Conservation (phyloP, 352 stramenopile species). For the Pythium aristosporum region DNA sequence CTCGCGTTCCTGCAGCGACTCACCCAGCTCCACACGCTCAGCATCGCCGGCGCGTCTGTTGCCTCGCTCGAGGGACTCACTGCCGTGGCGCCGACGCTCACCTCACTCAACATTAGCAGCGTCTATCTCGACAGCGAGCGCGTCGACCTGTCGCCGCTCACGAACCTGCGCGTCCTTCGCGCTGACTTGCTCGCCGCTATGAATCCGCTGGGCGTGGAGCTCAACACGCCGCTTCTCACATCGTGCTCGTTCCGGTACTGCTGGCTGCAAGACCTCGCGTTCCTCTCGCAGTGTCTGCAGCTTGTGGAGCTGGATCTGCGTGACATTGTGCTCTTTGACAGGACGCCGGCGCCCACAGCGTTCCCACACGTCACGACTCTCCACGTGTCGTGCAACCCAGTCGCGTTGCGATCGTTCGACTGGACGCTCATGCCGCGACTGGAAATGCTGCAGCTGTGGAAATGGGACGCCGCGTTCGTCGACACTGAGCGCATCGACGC, state of each 20-base stretch:
- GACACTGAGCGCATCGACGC: not conserved
- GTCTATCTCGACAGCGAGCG: constrained; percentile 7
- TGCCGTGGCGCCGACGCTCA: not conserved
- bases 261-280: constrained; percentile 9
- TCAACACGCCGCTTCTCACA: constrained; percentile 1
- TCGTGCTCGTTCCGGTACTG: constrained; percentile 13
- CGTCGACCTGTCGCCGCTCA: not conserved
- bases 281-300: not conserved
- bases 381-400: constrained; percentile 9
- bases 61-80: constrained; percentile 2
- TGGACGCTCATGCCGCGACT: not conserved
- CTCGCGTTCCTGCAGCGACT: constrained; percentile 3
- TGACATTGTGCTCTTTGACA: not conserved
- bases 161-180: not conserved
- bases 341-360: not conserved
- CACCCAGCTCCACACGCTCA: constrained; percentile 8
- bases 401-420: constrained; percentile 2
- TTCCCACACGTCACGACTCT: not conserved
- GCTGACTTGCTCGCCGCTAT: not conserved
- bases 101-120: constrained; percentile 10
- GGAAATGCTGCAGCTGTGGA: not conserved
- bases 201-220: constrained; percentile 4
- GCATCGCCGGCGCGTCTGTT: not conserved
- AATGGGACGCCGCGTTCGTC: constrained; percentile 11
- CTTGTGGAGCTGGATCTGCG: constrained; percentile 11